A percentile compares a stretch with the other conserved stretches of the same genome.
Evolutionary conservation across 192 early-diverging fungal genomes (phyloP).

Genomic region (Coemansia sp.): DNA sequence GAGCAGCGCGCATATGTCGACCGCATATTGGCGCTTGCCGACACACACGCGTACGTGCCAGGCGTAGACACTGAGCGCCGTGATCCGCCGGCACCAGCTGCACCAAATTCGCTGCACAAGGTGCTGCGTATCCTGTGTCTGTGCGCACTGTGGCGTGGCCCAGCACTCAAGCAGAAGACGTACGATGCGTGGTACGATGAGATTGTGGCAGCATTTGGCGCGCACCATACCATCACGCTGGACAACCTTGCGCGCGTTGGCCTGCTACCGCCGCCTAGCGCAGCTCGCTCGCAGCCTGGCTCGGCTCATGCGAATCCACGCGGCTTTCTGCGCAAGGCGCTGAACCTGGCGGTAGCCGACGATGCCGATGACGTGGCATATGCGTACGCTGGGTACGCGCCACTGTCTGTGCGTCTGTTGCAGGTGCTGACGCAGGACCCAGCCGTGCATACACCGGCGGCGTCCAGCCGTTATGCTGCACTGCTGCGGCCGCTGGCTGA

Average conservation of each 20-base stretch:
- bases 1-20: constrained; percentile 57
- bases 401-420: constrained; percentile 82
- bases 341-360: constrained; percentile 83
- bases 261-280: constrained; percentile 43
- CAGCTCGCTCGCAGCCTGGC: constrained; percentile 29
- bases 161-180: constrained; percentile 72
- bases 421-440: constrained; percentile 66
- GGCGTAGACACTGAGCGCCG: constrained; percentile 11
- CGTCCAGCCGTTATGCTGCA: constrained; percentile 39
- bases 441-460: constrained; percentile 25
- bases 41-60: constrained; percentile 66
- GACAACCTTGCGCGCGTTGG: constrained; percentile 70
- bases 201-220: constrained; percentile 88
- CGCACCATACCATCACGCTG: constrained; percentile 83
- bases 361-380: constrained; percentile 85
- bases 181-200: constrained; percentile 83
- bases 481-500: constrained; percentile 45
- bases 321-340: constrained; percentile 60
- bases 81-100: constrained; percentile 15
- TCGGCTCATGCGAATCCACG: constrained; percentile 31
- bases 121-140: constrained; percentile 82
- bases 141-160: constrained; percentile 77
- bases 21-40: constrained; percentile 83
- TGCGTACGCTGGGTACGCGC: constrained; percentile 95
- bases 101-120: constrained; percentile 49